Percentiles rank a stretch among this genome's conserved stretches.
Conservation (phyloP, 176 grass and related monocot species). For the Aegilops longissima region DNA sequence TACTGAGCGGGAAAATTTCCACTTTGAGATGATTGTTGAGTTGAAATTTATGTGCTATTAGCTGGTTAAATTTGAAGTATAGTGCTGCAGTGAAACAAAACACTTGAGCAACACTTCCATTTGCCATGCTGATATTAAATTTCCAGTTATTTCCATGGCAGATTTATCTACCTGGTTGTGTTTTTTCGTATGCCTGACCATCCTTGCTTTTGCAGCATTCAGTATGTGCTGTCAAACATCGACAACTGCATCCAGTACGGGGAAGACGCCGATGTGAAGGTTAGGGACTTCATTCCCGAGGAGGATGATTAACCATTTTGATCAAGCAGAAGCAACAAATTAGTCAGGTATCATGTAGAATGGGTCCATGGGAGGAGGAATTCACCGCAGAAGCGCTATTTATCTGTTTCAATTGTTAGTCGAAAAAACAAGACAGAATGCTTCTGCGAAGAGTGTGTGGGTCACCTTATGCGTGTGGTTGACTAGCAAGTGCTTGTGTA, state of each 20-base stretch:
- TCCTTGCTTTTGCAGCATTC: slow-evolving; percentile 53
- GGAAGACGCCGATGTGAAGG: slow-evolving; percentile 86
- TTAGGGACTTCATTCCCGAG: slow-evolving; percentile 76
- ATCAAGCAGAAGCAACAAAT: not conserved
- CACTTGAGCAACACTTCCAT: too few species aligned
- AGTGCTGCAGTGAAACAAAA: not conserved
- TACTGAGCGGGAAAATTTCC: not conserved
- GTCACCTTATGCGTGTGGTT: not conserved
- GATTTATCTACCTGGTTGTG: not conserved
- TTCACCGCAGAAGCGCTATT: not conserved
- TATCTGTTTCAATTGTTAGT: not conserved
- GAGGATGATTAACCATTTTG: slow-evolving; percentile 50
- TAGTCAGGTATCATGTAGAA: not conserved
- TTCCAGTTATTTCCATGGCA: not conserved
- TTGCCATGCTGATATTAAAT: too few species aligned
- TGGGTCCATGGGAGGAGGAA: not conserved
- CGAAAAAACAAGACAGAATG: not conserved
- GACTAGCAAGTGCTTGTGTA: not conserved
- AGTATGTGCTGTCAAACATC: slow-evolving; percentile 75
- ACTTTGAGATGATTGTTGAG: not conserved
- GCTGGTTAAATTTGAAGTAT: not conserved
- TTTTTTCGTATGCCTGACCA: slow-evolving; percentile 12
- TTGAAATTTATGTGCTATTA: not conserved
- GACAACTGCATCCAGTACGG: slow-evolving; percentile 91
- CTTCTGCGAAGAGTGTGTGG: not conserved